Percentiles rank a stretch among this genome's conserved stretches.
Conservation (phyloP, 1,284 basidiomycete species). For the Flammula alnicola region DNA sequence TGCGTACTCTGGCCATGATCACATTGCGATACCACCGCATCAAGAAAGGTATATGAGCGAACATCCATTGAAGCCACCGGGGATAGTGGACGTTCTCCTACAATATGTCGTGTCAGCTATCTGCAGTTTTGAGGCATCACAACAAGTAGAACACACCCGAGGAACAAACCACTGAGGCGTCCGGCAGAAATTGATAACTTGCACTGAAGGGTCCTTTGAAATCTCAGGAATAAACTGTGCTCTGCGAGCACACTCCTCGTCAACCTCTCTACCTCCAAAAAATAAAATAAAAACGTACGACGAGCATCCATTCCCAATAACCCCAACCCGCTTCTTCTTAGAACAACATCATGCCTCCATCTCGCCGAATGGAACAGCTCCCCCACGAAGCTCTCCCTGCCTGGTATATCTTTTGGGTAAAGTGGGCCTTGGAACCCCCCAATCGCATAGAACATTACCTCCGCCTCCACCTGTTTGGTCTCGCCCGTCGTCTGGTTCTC, state of each 20-base stretch:
- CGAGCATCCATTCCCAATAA: conserved; percentile 70
- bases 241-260: conserved; percentile 38
- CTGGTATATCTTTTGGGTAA: conserved; percentile 49
- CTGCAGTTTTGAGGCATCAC: neutral
- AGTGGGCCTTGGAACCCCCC: conserved; percentile 50
- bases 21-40: conserved; percentile 51
- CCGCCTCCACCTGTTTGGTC: conserved; percentile 37
- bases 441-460: conserved; percentile 47
- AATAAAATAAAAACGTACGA: conserved; percentile 41
- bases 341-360: conserved; percentile 60
- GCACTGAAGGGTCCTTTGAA: conserved; percentile 49
- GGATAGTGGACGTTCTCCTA: conserved; percentile 49
- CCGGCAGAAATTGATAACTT: conserved; percentile 57
- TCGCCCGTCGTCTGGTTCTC: conserved; percentile 38
- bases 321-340: conserved; percentile 59
- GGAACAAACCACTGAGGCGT: conserved; percentile 55
- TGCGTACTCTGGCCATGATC: conserved; percentile 49
- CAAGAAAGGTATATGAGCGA: conserved; percentile 50
- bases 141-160: conserved; percentile 39
- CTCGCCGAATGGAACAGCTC: conserved; percentile 56
- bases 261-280: conserved; percentile 5
- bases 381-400: conserved; percentile 54
- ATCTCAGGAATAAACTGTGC: conserved; percentile 58
- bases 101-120: neutral
- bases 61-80: conserved; percentile 48